Base-by-base conservation (phyloP, 768 basidiomycete genomes). In the Auricularia heimuer region DNA sequence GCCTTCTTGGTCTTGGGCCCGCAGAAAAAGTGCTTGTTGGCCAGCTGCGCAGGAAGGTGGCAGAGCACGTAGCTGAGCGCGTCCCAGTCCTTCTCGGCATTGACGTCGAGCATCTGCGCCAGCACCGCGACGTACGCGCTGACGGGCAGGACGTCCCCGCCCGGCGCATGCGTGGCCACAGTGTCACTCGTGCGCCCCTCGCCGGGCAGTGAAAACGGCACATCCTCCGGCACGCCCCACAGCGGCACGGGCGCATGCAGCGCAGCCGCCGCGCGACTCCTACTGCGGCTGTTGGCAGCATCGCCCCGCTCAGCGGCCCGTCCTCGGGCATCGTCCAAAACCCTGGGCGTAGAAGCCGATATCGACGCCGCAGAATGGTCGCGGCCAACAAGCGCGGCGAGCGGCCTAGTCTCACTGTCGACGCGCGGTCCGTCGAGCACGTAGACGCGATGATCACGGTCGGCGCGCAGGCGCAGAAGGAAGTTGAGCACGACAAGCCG, bases 11-110 rank as follows among this genome's bases (percentile, higher is more conserved):
- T 86, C 62, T 85, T 85, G 0, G 92, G 92, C 1, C 97, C 97
- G 71, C 95, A 97, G 74, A 97, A 95, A 63, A 98, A 81, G 70
- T 98, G 94, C 74, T 98, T 98, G 81, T 98, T 98, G 65, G 90
- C 80, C 10, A 98, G 81, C 72, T 98, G 94, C 8, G 86, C 81
- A 1, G 97, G 95, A 0, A 99, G 81, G 76, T 96, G 90, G 71
- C 90, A 93, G 3, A 99, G 80, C 3, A 94, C 79, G 71, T 97
- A 98, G 2, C 94, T 93, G 11, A 97, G 80, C 47, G 98, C 80
- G 65, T 98, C 97, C 95, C 96, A 98, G 67, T 87, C 91, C 58
- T 79, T 83, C 70, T 94, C 94, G 51, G 6, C 56, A 10, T 18
- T 34, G 14, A 79, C 79, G 65, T 87, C 83, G 47, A 98, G 75